phyloP scores from a whole-genome alignment of 192 early-diverging fungal genomes.

The Ambispora gerdemannii region DNA sequence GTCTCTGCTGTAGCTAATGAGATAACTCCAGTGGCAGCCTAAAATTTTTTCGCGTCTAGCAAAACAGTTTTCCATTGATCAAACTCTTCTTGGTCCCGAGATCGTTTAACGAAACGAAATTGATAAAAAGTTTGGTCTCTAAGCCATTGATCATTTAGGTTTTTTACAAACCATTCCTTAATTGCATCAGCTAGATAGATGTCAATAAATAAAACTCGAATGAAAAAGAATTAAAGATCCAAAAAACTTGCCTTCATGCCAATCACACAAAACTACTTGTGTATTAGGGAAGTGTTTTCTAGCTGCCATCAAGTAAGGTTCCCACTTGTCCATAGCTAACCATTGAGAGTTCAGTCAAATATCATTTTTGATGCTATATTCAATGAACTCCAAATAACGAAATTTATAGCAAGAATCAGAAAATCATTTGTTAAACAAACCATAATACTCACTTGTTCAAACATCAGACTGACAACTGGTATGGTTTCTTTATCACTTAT shows the following conservation, averaged over 20 bases:
- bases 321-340: background rate
- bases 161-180: background rate
- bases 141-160: background rate
- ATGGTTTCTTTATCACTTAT: background rate
- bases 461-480: background rate
- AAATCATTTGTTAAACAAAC: background rate
- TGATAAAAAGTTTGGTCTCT: background rate
- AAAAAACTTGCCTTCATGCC: background rate
- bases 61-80: background rate
- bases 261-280: background rate
- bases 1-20: background rate
- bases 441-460: background rate
- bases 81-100: background rate
- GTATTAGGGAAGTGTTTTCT: background rate
- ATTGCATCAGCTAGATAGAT: background rate
- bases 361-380: background rate
- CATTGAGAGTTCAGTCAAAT: background rate
- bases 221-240: background rate
- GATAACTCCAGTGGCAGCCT: background rate
- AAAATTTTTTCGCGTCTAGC: background rate
- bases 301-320: background rate
- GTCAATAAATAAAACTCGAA: background rate
- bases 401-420: background rate
- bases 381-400: background rate
- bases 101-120: background rate